phyloP scores from a whole-genome alignment of 306 rosid species.

The Nissolia schottii region DNA sequence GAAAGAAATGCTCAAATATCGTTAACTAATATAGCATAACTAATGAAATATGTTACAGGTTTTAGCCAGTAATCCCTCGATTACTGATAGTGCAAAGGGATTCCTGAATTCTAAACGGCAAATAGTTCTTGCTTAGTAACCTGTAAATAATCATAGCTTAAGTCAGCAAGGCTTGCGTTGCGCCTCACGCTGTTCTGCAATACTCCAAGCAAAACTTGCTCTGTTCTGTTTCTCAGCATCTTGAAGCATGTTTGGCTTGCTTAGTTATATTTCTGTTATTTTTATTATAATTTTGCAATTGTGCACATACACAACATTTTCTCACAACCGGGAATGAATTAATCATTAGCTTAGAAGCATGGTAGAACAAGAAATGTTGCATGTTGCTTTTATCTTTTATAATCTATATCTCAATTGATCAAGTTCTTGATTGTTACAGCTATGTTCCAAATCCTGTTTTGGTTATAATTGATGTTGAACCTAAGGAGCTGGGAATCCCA shows the following conservation, averaged over 20 bases:
- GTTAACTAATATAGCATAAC: neutral
- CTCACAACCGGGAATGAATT: neutral
- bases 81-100: neutral
- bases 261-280: neutral
- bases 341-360: neutral
- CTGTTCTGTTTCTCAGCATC: neutral
- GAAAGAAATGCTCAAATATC: neutral
- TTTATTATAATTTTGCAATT: neutral
- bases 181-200: neutral
- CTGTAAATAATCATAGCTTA: neutral
- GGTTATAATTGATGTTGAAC: slow-evolving; percentile 85
- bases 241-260: neutral
- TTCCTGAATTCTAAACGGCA: neutral
- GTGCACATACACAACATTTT: neutral
- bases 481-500: slow-evolving; percentile 89
- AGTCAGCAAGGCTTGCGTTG: neutral
- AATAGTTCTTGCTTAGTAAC: neutral
- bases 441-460: slow-evolving; percentile 81
- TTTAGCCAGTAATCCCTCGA: neutral
- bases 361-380: neutral
- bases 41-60: neutral
- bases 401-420: neutral
- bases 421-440: slow-evolving; percentile 32
- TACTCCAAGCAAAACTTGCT: neutral
- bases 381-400: neutral